Conservation (phyloP, 768 basidiomycete genomes). For the Mycena venus region DNA sequence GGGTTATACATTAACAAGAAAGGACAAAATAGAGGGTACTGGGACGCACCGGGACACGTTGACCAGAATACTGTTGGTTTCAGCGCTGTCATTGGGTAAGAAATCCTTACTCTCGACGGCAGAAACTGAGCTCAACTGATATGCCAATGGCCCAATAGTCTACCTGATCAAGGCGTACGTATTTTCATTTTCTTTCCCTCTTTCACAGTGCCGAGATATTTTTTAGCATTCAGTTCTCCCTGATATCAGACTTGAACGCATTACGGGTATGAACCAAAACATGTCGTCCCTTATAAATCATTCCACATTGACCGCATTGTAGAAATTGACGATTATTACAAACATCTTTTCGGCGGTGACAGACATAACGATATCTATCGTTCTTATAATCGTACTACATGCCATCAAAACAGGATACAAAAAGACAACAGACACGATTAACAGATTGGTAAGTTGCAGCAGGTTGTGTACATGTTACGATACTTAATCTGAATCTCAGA, state of each 20-base stretch:
- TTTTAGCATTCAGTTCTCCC: conserved; percentile 4
- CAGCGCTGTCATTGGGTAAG: conserved; percentile 6
- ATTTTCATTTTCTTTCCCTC: neutral
- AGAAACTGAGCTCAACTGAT: neutral
- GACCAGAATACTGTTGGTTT: too few species aligned
- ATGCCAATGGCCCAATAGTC: conserved; percentile 1
- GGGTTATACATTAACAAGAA: too few species aligned
- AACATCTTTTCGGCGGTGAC: conserved; percentile 18
- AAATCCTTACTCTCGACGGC: neutral
- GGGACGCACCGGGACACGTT: too few species aligned
- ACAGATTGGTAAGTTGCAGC: conserved; percentile 15
- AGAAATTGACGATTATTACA: conserved; percentile 16
- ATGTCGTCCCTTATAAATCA: neutral
- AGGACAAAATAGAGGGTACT: too few species aligned
- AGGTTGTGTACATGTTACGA: neutral
- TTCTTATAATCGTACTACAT: conserved; percentile 16
- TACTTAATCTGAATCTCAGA: neutral
- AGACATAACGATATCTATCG: conserved; percentile 20
- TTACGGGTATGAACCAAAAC: conserved; percentile 1
- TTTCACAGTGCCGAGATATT: neutral
- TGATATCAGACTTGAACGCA: conserved; percentile 7
- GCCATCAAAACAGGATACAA: conserved; percentile 28
- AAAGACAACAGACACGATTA: conserved; percentile 24
- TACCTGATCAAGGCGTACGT: conserved; percentile 27
- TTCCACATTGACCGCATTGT: neutral